These are phyloP conservation scores for Phaeosphaeria sp. DNA, from an alignment of 2,329 filamentous ascomycete genomes.

Conservation along the genomic window DNA sequence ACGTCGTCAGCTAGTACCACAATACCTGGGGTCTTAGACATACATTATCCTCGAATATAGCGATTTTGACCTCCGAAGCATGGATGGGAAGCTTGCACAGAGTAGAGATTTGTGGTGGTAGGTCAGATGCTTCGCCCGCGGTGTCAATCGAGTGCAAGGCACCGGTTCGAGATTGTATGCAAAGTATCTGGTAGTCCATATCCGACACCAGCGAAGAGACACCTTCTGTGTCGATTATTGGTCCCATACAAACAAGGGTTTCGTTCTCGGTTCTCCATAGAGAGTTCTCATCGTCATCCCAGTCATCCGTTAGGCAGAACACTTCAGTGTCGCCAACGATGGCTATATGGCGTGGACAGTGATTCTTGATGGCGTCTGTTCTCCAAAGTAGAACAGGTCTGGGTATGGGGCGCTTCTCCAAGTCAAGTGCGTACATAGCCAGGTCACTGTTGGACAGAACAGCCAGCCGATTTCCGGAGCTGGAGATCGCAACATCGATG, in stretches of 20 bases:
- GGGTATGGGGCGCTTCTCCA: slow-evolving; percentile 61
- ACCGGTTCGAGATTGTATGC: slow-evolving; percentile 33
- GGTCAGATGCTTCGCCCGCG: slow-evolving; percentile 13
- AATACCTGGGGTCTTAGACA: background rate
- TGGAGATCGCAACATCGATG: slow-evolving; percentile 75
- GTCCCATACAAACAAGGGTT: slow-evolving; percentile 26
- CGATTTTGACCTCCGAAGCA: slow-evolving; percentile 31
- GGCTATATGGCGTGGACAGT: slow-evolving; percentile 55
- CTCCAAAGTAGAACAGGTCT: slow-evolving; percentile 54
- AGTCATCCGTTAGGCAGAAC: slow-evolving; percentile 43
- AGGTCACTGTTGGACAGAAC: slow-evolving; percentile 73
- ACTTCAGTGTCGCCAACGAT: slow-evolving; percentile 52
- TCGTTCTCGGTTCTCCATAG: slow-evolving; percentile 37
- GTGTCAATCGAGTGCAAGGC: slow-evolving; percentile 22
- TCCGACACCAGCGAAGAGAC: slow-evolving; percentile 32
- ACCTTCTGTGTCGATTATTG: slow-evolving; percentile 29
- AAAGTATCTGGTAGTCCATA: slow-evolving; percentile 28
- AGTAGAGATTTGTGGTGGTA: slow-evolving; percentile 22
- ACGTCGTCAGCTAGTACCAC: slow-evolving; percentile 21
- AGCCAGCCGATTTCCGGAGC: slow-evolving; percentile 60
- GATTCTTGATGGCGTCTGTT: slow-evolving; percentile 19
- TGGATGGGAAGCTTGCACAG: slow-evolving; percentile 35
- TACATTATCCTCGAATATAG: slow-evolving; percentile 34
- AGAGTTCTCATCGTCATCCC: slow-evolving; percentile 37
- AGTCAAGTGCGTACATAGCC: slow-evolving; percentile 73